These are phyloP conservation scores for Auricularia heimuer DNA, from an alignment of 768 basidiomycete genomes.

Conservation along the genomic window DNA sequence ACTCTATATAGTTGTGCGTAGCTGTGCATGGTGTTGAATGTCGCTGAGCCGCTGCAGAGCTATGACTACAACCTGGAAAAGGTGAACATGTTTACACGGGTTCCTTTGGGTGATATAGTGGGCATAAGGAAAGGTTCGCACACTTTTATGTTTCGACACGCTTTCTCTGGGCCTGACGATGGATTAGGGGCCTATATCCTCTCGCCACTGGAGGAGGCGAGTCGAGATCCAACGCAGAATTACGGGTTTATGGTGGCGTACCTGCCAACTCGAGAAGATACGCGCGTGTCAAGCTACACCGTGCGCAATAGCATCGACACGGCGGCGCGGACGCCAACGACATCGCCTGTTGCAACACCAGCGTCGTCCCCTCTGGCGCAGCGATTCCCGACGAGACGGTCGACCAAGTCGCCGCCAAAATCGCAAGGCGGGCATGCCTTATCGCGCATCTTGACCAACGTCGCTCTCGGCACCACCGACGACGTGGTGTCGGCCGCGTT, in stretches of 20 bases:
- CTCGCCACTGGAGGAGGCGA: slow-evolving; percentile 86
- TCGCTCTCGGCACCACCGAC: slow-evolving; percentile 24
- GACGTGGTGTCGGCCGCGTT: slow-evolving; percentile 52
- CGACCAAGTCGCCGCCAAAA: slow-evolving; percentile 4
- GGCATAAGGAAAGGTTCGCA: slow-evolving; percentile 64
- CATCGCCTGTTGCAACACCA: background rate
- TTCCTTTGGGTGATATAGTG: slow-evolving; percentile 75
- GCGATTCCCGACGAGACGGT: slow-evolving; percentile 11
- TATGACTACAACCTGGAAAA: slow-evolving; percentile 92
- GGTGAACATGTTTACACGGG: slow-evolving; percentile 79
- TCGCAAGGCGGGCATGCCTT: slow-evolving; percentile 21
- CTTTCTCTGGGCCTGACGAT: background rate
- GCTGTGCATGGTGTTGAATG: background rate
- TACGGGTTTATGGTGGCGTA: slow-evolving; percentile 82
- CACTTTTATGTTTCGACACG: background rate
- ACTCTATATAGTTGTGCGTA: slow-evolving; percentile 68
- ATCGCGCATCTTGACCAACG: slow-evolving; percentile 28
- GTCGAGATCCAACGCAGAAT: slow-evolving; percentile 80
- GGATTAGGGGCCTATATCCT: slow-evolving; percentile 83
- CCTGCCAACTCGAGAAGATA: slow-evolving; percentile 59
- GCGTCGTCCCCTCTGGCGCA: background rate
- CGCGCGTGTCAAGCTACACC: slow-evolving; percentile 78
- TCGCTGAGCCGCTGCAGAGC: slow-evolving; percentile 39
- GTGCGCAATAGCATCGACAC: slow-evolving; percentile 55
- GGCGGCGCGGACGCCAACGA: slow-evolving; percentile 5